phyloP scores from a whole-genome alignment of 2,329 filamentous ascomycete species.

The Aspergillus sp. region DNA sequence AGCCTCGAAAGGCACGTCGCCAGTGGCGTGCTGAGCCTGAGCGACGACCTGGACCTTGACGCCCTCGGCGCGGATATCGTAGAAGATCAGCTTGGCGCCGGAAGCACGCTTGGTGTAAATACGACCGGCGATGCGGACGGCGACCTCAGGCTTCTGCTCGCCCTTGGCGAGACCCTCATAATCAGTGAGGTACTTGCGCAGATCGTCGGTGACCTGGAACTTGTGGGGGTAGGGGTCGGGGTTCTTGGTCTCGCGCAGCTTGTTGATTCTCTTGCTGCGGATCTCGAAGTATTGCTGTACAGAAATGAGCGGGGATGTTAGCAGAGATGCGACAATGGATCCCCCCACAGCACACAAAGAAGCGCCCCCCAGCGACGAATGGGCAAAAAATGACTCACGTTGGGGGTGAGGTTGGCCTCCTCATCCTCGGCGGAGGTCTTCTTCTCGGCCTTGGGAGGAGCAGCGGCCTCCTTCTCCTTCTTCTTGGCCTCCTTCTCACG shows the following conservation, averaged over 20 bases:
- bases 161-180: constrained; percentile 81
- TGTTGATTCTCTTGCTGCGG: constrained; percentile 78
- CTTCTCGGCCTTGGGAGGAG: constrained; percentile 63
- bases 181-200: constrained; percentile 76
- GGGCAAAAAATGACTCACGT: constrained; percentile 53
- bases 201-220: constrained; percentile 83
- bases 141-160: constrained; percentile 73
- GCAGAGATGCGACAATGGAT: constrained; percentile 1
- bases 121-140: constrained; percentile 76
- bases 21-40: constrained; percentile 75
- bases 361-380: background rate
- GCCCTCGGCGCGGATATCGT: constrained; percentile 77
- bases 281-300: constrained; percentile 91
- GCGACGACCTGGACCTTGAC: constrained; percentile 88
- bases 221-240: constrained; percentile 92
- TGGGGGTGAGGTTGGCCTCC: constrained; percentile 72
- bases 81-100: constrained; percentile 86
- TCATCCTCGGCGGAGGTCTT: constrained; percentile 63
- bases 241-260: constrained; percentile 69
- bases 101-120: constrained; percentile 86
- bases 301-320: constrained; percentile 14
- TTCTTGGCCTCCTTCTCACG: constrained; percentile 86
- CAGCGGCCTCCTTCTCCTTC: constrained; percentile 76
- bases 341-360: background rate
- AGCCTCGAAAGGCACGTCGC: constrained; percentile 72